These are phyloP conservation scores for Fraxinus velutina DNA, from an alignment of 305 asterid genomes.

Conservation along the genomic window DNA sequence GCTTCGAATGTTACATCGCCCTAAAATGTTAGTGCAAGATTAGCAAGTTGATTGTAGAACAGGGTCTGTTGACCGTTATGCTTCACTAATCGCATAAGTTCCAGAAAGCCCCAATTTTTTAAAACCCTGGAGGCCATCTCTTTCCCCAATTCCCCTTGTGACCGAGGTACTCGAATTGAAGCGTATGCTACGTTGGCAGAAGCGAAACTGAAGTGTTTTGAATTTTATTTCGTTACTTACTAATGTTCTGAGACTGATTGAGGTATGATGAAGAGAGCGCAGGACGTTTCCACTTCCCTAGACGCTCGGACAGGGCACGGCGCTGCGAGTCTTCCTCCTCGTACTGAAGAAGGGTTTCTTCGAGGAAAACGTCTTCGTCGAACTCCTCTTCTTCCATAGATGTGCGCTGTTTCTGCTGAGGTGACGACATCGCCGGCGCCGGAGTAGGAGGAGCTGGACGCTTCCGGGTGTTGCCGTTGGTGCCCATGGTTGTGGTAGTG, in stretches of 20 bases:
- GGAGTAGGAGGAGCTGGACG: constrained; percentile 48
- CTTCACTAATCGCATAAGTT: background rate
- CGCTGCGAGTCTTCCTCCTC: constrained; percentile 72
- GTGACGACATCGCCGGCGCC: constrained; percentile 36
- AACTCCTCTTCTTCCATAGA: constrained; percentile 71
- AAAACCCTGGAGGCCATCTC: background rate
- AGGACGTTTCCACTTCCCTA: constrained; percentile 81
- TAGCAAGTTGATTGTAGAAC: background rate
- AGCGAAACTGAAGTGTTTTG: background rate
- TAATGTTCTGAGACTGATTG: constrained; percentile 49
- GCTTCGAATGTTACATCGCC: background rate
- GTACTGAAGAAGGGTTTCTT: constrained; percentile 73
- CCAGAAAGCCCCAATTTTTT: background rate
- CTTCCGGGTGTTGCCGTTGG: constrained; percentile 51
- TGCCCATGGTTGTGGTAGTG: constrained; percentile 38
- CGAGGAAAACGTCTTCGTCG: constrained; percentile 86
- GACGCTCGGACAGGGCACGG: constrained; percentile 52
- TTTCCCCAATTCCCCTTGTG: background rate
- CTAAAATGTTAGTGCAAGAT: background rate
- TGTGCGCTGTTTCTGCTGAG: constrained; percentile 58
- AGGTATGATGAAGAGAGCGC: constrained; percentile 47
- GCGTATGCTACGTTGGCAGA: constrained; percentile 12
- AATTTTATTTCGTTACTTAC: constrained; percentile 36
- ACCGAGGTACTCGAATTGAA: constrained; percentile 5
- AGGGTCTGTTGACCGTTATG: background rate